A percentile compares a stretch with the other conserved stretches of the same genome.
Evolutionary conservation across 164 flowering plant genomes (phyloP).

Genomic region (Magnolia sinica): DNA sequence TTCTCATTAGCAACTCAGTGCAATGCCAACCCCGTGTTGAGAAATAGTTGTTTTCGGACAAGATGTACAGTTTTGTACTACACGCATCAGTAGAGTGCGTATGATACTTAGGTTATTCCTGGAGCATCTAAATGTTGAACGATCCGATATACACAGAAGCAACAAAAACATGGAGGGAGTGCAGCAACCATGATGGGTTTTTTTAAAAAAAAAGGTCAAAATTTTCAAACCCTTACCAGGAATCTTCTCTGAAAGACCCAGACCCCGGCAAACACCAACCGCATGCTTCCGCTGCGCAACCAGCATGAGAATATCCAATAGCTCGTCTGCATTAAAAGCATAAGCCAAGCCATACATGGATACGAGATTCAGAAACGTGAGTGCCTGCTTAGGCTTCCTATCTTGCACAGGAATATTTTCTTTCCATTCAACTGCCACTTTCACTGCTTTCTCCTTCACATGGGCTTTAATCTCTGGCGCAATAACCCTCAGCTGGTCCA

Average conservation of each 20-base stretch:
- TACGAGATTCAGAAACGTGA: slow-evolving; percentile 52
- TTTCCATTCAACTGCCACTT: slow-evolving; percentile 58
- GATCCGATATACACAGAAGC: too few relatives aligned
- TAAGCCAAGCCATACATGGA: slow-evolving; percentile 41
- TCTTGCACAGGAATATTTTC: slow-evolving; percentile 23
- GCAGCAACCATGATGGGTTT: too few relatives aligned
- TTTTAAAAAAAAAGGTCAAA: too few relatives aligned
- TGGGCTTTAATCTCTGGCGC: slow-evolving; percentile 14
- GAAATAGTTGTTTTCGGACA: too few relatives aligned
- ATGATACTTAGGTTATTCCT: too few relatives aligned
- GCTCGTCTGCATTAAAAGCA: slow-evolving; percentile 33
- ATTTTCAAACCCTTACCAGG: slow-evolving; percentile 32
- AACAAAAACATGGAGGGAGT: too few relatives aligned
- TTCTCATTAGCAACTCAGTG: too few relatives aligned
- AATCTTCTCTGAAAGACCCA: slow-evolving; percentile 36
- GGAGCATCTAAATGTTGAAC: too few relatives aligned
- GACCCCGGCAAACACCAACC: slow-evolving; percentile 33
- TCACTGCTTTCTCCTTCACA: slow-evolving; percentile 42
- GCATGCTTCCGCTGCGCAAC: slow-evolving; percentile 37
- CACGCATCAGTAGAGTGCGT: too few relatives aligned
- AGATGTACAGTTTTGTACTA: too few relatives aligned
- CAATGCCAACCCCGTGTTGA: too few relatives aligned
- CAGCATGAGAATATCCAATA: slow-evolving; percentile 35
- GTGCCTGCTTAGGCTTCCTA: slow-evolving; percentile 28
- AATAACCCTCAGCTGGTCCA: slow-evolving; percentile 34